These are phyloP conservation scores for Strobilomyces confusus DNA, from an alignment of 768 basidiomycete genomes.

Conservation along the genomic window DNA sequence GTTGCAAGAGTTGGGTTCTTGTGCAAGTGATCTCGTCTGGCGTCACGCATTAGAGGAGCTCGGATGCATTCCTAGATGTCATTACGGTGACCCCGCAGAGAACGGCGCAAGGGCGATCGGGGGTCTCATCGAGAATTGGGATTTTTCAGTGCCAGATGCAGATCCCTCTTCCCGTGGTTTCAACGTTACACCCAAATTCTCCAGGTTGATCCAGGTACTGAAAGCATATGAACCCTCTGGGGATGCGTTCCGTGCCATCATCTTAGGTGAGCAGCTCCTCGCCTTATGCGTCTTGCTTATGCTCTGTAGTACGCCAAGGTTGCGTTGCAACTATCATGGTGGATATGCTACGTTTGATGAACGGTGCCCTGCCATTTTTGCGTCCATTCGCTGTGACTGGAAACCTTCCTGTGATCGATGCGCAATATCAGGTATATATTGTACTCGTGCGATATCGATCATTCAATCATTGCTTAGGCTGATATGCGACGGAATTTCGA, in stretches of 20 bases:
- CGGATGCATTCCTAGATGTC: conserved; percentile 29
- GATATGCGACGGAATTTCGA: conserved; percentile 49
- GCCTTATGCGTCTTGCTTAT: conserved; percentile 32
- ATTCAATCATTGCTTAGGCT: conserved; percentile 32
- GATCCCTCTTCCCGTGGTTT: conserved; percentile 52
- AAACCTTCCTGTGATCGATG: conserved; percentile 31
- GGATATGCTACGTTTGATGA: conserved; percentile 54
- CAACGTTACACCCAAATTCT: conserved; percentile 69
- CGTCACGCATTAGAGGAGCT: conserved; percentile 45
- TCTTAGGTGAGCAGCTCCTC: conserved; percentile 51
- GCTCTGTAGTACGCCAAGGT: conserved; percentile 46
- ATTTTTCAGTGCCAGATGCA: conserved; percentile 60
- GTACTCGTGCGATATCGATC: not conserved
- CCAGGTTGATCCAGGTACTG: conserved; percentile 55
- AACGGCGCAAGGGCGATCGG: conserved; percentile 27
- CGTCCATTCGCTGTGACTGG: conserved; percentile 50
- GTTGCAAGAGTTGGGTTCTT: conserved; percentile 56
- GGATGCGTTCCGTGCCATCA: conserved; percentile 59
- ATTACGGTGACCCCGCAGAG: conserved; percentile 31
- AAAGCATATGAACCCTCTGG: conserved; percentile 50
- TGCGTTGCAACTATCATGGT: conserved; percentile 53
- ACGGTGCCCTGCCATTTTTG: conserved; percentile 49
- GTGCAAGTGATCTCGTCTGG: conserved; percentile 71
- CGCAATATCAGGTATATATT: conserved; percentile 32
- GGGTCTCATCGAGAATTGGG: conserved; percentile 54